phyloP scores from a whole-genome alignment of 2,329 filamentous ascomycete genomes.

The Diplodia corticola region DNA sequence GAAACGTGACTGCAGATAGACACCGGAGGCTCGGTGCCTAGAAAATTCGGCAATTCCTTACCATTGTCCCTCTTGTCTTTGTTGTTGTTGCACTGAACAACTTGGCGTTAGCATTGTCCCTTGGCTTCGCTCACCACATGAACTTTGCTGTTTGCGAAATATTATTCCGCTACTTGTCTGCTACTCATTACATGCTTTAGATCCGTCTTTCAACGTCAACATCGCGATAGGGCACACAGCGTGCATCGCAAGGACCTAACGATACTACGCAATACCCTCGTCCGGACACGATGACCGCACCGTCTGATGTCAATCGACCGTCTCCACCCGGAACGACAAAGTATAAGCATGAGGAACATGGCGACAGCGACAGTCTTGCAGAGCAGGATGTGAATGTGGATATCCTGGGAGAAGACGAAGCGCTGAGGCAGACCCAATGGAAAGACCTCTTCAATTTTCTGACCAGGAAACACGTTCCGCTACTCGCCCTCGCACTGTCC shows the following conservation, averaged over 20 bases:
- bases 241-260: not conserved
- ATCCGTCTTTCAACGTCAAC: not conserved
- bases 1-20: not conserved
- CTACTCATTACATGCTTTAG: not conserved
- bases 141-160: not conserved
- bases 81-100: conserved; percentile 13
- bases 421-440: conserved; percentile 43
- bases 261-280: not conserved
- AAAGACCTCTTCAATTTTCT: conserved; percentile 72
- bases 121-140: conserved; percentile 2
- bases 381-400: conserved; percentile 12
- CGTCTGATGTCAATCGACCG: not conserved
- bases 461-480: conserved; percentile 57
- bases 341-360: not conserved
- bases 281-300: conserved; percentile 1
- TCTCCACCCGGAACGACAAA: not conserved
- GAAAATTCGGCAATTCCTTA: not conserved
- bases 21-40: not conserved
- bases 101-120: conserved; percentile 20
- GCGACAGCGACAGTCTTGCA: not conserved
- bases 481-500: conserved; percentile 57
- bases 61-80: conserved; percentile 10
- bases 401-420: conserved; percentile 23
- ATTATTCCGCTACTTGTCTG: not conserved
- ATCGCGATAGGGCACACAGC: not conserved